phyloP scores from a whole-genome alignment of 1,284 basidiomycete genomes.

The Cutaneotrichosporon cavernicola region DNA sequence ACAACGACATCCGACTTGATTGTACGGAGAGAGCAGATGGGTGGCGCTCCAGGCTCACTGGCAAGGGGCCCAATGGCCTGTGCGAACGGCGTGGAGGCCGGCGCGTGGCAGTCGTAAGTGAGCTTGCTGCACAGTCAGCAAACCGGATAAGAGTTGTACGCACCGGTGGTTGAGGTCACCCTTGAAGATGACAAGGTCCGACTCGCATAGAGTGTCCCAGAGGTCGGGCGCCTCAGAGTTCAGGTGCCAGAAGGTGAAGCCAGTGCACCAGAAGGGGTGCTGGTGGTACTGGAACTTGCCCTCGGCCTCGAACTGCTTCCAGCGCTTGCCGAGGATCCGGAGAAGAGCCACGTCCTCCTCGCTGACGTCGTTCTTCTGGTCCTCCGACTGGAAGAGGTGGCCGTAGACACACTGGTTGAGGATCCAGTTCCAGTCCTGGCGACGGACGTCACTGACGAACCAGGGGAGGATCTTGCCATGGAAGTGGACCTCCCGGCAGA shows the following conservation, averaged over 20 bases:
- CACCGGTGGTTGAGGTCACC: conserved; percentile 85
- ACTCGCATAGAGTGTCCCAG: conserved; percentile 85
- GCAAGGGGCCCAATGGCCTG: conserved; percentile 92
- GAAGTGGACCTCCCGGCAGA: conserved; percentile 82
- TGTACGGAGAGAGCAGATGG: conserved; percentile 77
- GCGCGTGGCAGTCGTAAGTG: conserved; percentile 90
- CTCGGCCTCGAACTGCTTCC: conserved; percentile 96
- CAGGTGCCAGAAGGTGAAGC: conserved; percentile 85
- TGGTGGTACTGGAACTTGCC: conserved; percentile 92
- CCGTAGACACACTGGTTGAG: conserved; percentile 83
- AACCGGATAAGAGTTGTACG: background rate
- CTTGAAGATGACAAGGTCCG: conserved; percentile 94
- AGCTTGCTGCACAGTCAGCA: conserved; percentile 56
- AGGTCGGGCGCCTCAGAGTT: conserved; percentile 87
- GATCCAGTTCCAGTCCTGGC: conserved; percentile 94
- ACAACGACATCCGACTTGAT: conserved; percentile 77
- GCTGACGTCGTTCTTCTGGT: conserved; percentile 52
- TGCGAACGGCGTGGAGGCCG: conserved; percentile 84
- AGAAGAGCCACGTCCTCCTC: conserved; percentile 81
- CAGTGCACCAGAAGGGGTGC: conserved; percentile 91
- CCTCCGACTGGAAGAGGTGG: conserved; percentile 67
- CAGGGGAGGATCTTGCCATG: conserved; percentile 56
- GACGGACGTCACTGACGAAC: conserved; percentile 97
- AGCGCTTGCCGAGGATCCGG: conserved; percentile 75
- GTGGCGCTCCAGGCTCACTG: conserved; percentile 81